Evolutionary conservation across 371 early-diverging fungal genomes (phyloP), one percentile per base, ranked within the genome.

Genomic region (Batrachochytrium dendrobatidis): DNA sequence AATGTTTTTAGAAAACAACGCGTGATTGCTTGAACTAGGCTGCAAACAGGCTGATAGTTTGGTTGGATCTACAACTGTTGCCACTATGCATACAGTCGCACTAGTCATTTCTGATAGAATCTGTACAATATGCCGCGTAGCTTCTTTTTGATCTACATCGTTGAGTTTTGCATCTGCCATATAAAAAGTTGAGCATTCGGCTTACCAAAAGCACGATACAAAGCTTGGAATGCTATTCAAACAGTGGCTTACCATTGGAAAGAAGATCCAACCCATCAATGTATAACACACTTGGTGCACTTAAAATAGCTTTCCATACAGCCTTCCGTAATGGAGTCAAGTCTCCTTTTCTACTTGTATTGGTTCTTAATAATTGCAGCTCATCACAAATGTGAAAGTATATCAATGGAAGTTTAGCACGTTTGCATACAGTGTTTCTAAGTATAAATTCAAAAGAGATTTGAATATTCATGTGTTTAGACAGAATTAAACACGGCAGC

Each of bases 251-350:
- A 60, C 71, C 53, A 17, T 53, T 50, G n/a, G n/a, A 24, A 24
- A 71, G 46, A 1, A 65, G n/a, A n/a, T 67, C 61, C 5, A 67
- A 20, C 12, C 60, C 64, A 4, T 71, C 71, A 25, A 71, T 5
- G 8, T 67, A 39, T 8, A 71, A 45, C 6, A 65, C 60, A 1
- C 61, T 32, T 15, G 71, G 71, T 7, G 67, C 59, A 0, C 58
- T 25, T 18, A 61, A n/a, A n/a, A 31, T 6, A 1, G 67, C 71
- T 24, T 55, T 56, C 35, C 61, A 58, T 25, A 66, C 52, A 44
- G 61, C 64, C 34, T 43, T 48, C 2, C 43, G 32, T 1, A 66
- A 39, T 24, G 69, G 70, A n/a, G 55, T 52, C 17, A 59, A 26
- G 22, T 26, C 24, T 20, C 46, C 20, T 31, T 31, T 24, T 26